Evolutionary conservation across 305 asterid genomes (phyloP).

Genomic region (Fraxinus paxiana): DNA sequence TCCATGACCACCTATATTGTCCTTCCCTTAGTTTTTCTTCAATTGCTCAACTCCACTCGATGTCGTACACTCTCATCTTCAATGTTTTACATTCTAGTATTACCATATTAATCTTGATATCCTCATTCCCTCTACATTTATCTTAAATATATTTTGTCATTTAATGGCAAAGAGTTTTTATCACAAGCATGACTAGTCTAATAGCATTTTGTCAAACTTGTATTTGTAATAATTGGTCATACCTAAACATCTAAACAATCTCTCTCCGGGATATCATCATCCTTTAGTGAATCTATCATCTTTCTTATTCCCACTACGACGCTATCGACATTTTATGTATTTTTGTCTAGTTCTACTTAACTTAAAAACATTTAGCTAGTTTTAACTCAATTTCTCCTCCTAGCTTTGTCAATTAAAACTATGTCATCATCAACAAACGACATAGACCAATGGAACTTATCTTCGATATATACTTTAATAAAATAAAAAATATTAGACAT

Average conservation of each 20-base stretch:
- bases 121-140: background rate
- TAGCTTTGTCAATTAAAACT: background rate
- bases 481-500: background rate
- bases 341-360: background rate
- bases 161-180: background rate
- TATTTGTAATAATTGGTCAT: background rate
- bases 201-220: background rate
- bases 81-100: background rate
- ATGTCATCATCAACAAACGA: background rate
- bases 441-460: background rate
- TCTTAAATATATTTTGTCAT: background rate
- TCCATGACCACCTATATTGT: background rate
- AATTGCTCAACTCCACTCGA: background rate
- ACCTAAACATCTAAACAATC: background rate
- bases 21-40: background rate
- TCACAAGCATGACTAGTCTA: background rate
- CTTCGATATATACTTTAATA: background rate
- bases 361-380: background rate
- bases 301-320: background rate
- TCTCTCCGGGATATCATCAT: background rate
- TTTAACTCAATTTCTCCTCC: background rate
- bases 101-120: background rate
- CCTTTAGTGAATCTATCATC: background rate
- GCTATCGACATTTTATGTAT: background rate
- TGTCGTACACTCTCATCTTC: background rate